Evolutionary conservation across 2,329 filamentous ascomycete species (phyloP).

Genomic region (Paraphoma chrysanthemicola): DNA sequence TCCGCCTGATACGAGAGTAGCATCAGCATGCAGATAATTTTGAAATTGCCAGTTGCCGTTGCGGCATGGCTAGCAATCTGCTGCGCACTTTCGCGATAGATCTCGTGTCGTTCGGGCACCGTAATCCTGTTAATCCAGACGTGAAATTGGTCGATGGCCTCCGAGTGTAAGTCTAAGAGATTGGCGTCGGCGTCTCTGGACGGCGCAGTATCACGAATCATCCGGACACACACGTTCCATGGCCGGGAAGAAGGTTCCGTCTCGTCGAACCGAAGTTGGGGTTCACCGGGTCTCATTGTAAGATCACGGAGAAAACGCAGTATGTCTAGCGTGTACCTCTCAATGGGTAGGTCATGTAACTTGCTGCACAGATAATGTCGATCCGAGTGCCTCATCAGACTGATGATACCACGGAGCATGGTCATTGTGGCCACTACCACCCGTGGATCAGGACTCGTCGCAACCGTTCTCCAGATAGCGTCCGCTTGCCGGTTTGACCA

Average conservation of each 20-base stretch:
- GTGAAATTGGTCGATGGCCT: slow-evolving; percentile 68
- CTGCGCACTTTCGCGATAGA: slow-evolving; percentile 71
- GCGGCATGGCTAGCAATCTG: slow-evolving; percentile 69
- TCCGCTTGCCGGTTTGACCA: slow-evolving; percentile 78
- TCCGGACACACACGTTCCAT: slow-evolving; percentile 66
- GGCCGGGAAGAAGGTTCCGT: slow-evolving; percentile 47
- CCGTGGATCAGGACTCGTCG: slow-evolving; percentile 80
- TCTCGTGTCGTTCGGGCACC: slow-evolving; percentile 64
- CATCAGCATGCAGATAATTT: slow-evolving; percentile 57
- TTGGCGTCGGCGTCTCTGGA: slow-evolving; percentile 61
- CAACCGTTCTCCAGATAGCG: slow-evolving; percentile 82
- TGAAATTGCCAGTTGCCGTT: slow-evolving; percentile 74
- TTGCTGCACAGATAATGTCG: slow-evolving; percentile 73
- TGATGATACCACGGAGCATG: slow-evolving; percentile 64
- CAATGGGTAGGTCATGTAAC: slow-evolving; percentile 57
- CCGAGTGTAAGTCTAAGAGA: slow-evolving; percentile 67
- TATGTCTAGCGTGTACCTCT: slow-evolving; percentile 39
- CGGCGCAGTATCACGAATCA: slow-evolving; percentile 75
- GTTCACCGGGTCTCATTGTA: slow-evolving; percentile 24
- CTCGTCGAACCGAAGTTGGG: slow-evolving; percentile 16
- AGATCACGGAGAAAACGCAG: slow-evolving; percentile 40
- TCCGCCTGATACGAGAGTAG: slow-evolving; percentile 18
- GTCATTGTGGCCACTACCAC: slow-evolving; percentile 80
- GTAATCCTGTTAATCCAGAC: slow-evolving; percentile 66
- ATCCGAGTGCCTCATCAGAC: slow-evolving; percentile 50